Percentiles rank a stretch among this genome's conserved stretches.
phyloP scores from a whole-genome alignment of 1,284 basidiomycete genomes.

The Anthracocystis panici-leucophaei region DNA sequence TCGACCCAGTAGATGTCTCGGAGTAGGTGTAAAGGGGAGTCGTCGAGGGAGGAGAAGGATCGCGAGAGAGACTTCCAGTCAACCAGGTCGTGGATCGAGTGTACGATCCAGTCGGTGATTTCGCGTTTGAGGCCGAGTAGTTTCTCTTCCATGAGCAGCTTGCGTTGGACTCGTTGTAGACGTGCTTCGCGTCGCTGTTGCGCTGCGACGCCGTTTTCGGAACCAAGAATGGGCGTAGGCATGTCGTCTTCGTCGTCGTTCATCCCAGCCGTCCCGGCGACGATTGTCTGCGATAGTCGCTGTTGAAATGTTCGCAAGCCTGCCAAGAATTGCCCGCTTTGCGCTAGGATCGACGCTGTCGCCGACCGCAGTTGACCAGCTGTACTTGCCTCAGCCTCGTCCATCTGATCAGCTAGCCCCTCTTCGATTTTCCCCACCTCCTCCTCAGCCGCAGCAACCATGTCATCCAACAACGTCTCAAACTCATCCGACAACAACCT shows the following conservation, averaged over 20 bases:
- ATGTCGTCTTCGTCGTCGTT: slow-evolving; percentile 20
- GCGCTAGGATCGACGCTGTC: slow-evolving; percentile 13
- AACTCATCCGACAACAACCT: slow-evolving; percentile 43
- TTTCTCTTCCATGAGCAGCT: slow-evolving; percentile 49
- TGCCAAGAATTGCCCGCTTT: slow-evolving; percentile 34
- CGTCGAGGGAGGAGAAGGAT: slow-evolving; percentile 3
- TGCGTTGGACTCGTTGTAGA: slow-evolving; percentile 37
- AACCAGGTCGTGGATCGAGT: slow-evolving; percentile 28
- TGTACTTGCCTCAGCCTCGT: background rate
- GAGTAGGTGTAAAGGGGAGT: slow-evolving; percentile 21
- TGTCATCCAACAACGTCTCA: slow-evolving; percentile 44
- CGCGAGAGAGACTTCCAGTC: slow-evolving; percentile 29
- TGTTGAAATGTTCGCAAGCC: slow-evolving; percentile 48
- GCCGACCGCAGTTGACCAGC: slow-evolving; percentile 17
- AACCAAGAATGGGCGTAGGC: background rate
- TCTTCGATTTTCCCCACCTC: slow-evolving; percentile 32
- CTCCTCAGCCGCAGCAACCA: slow-evolving; percentile 41
- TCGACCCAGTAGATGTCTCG: slow-evolving; percentile 43
- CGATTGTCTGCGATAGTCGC: slow-evolving; percentile 35
- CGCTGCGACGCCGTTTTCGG: slow-evolving; percentile 7
- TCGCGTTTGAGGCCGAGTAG: slow-evolving; percentile 48
- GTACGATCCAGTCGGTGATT: slow-evolving; percentile 46
- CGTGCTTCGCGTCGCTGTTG: slow-evolving; percentile 35
- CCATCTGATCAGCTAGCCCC: slow-evolving; percentile 8
- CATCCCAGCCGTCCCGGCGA: slow-evolving; percentile 26